Conservation (phyloP, 192 early-diverging fungal genomes). For the Backusella westeae region DNA sequence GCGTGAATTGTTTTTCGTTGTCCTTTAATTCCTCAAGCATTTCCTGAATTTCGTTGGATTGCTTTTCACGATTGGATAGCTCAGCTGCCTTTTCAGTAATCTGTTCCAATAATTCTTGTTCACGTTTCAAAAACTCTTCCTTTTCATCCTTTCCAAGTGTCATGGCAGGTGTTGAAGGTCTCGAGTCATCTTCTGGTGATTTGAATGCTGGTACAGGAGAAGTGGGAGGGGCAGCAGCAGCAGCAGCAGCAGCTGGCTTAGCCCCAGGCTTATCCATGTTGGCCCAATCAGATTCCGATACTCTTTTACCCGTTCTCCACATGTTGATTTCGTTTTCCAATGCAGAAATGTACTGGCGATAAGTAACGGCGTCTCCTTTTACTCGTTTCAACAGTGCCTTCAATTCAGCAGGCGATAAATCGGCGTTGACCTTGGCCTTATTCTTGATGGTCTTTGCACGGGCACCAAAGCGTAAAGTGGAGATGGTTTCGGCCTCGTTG, state of each 20-base stretch:
- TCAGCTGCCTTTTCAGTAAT: slow-evolving; percentile 89
- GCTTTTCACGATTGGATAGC: slow-evolving; percentile 60
- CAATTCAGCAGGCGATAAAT: slow-evolving; percentile 91
- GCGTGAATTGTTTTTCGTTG: slow-evolving; percentile 50
- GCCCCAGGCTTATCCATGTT: slow-evolving; percentile 36
- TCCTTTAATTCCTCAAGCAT: slow-evolving; percentile 72
- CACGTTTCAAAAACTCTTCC: slow-evolving; percentile 91
- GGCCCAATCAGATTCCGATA: slow-evolving; percentile 63
- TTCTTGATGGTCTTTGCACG: slow-evolving; percentile 99
- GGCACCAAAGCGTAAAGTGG: slow-evolving; percentile 95
- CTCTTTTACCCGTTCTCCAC: slow-evolving; percentile 86
- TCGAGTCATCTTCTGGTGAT: slow-evolving; percentile 46
- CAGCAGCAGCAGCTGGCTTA: background rate
- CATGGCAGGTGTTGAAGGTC: slow-evolving; percentile 80
- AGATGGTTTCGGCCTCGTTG: slow-evolving; percentile 94
- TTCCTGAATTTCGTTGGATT: slow-evolving; percentile 63
- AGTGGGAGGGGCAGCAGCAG: background rate
- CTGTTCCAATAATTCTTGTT: slow-evolving; percentile 94
- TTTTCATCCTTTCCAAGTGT: slow-evolving; percentile 83
- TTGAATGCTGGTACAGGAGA: slow-evolving; percentile 45
- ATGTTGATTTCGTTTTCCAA: slow-evolving; percentile 85
- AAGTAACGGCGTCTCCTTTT: slow-evolving; percentile 76
- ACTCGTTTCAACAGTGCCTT: slow-evolving; percentile 91
- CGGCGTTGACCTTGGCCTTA: slow-evolving; percentile 97
- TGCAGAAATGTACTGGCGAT: slow-evolving; percentile 78